Evolutionary conservation across 306 rosid species (phyloP), one percentile per base, ranked within the genome.

Genomic region (Cotoneaster glaucophyllus): DNA sequence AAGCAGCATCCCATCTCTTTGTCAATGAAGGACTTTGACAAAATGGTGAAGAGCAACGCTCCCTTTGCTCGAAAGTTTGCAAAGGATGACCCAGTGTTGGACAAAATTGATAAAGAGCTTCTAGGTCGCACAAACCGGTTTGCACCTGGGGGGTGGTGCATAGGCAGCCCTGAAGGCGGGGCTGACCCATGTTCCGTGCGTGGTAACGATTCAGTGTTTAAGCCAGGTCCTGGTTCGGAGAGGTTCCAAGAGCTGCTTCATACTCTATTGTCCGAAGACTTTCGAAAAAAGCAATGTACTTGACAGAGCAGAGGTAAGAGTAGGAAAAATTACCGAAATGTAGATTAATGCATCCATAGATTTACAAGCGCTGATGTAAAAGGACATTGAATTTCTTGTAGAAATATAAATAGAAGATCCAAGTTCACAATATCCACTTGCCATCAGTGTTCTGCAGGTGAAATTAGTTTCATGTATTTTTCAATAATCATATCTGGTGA

Each of bases 71-170:
- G 97, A 22, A 95, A 95, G 69, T 95, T 92, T 77, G 88, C 97
- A 2, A 95, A 83, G 86, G 84, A 88, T 28, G 99, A 90, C 75
- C 87, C 93, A 0, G 93, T 90, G 54, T 78, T 90, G 29, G 97
- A 96, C 91, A 92, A 84, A 90, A 96, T 96, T 28, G 99, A 96
- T 80, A 88, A 80, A 77, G 97, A 92, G 78, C 86, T 96, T 82
- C 72, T 96, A 65, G 90, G 91, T 59, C 91, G 98, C 13, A 83
- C 88, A 0, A 84, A 73, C 48, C 81, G 90, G 56, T 91, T 94
- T 77, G 79, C 99, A 0, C 91, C 87, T 0, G 99, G 99, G 57
- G 99, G 90, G 29, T 95, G 99, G 99, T 95, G 99, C 32, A 19
- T 73, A 11, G 97, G 96, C 50, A 80, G 77, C 82, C 80, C 85